phyloP scores from a whole-genome alignment of 2,329 filamentous ascomycete genomes.

The Talaromyces sp. region DNA sequence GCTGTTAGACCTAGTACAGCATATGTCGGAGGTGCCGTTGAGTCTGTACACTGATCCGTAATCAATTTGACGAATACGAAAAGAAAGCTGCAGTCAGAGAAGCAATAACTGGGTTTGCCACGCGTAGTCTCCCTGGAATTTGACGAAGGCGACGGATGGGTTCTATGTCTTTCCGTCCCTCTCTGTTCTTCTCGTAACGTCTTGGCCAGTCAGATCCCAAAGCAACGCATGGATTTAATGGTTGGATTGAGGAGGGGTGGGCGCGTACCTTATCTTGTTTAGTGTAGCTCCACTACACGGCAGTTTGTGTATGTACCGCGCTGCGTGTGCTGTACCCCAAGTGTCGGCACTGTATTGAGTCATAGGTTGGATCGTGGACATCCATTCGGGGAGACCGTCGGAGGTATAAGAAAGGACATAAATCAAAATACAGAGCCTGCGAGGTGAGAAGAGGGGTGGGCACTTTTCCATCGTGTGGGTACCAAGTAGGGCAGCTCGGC shows the following conservation, averaged over 20 bases:
- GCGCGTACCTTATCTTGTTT: slow-evolving; percentile 7
- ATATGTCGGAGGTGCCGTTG: neutral
- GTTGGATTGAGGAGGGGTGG: slow-evolving; percentile 1
- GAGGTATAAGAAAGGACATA: neutral
- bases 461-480: neutral
- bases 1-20: slow-evolving; percentile 7
- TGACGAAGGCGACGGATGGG: neutral
- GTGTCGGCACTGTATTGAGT: neutral
- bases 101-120: slow-evolving; percentile 7
- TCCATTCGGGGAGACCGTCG: slow-evolving; percentile 8
- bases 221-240: neutral
- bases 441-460: slow-evolving; percentile 1
- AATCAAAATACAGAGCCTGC: neutral
- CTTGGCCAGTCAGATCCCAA: slow-evolving; percentile 2
- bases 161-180: neutral
- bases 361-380: neutral
- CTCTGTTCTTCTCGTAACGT: neutral
- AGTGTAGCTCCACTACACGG: slow-evolving; percentile 14
- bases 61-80: neutral
- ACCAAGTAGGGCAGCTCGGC: neutral
- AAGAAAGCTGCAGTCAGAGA: slow-evolving; percentile 3
- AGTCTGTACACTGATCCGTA: neutral
- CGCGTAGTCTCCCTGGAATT: neutral
- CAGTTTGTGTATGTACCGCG: neutral
- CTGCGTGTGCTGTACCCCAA: neutral